Conservation (phyloP, 768 basidiomycete genomes). For the Mycena rosella region DNA sequence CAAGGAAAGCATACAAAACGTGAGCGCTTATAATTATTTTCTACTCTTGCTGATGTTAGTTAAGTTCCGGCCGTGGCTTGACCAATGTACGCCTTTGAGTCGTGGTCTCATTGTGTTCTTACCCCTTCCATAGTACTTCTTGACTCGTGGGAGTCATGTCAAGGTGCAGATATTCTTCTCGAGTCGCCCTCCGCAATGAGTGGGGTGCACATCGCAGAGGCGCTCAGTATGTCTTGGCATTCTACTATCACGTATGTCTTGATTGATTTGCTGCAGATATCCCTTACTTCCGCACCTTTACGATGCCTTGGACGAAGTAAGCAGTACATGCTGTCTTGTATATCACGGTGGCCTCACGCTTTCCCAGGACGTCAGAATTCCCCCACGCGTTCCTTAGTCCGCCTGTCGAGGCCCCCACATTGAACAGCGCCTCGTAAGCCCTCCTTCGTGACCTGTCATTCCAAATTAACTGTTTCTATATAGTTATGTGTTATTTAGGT, state of each 20-base stretch:
- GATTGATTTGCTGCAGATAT: slow-evolving; percentile 56
- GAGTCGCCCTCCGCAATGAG: slow-evolving; percentile 80
- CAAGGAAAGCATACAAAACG: slow-evolving; percentile 69
- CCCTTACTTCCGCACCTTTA: slow-evolving; percentile 75
- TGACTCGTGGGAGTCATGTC: slow-evolving; percentile 73
- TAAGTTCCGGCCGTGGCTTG: slow-evolving; percentile 75
- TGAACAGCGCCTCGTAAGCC: slow-evolving; percentile 70
- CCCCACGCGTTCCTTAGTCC: slow-evolving; percentile 76
- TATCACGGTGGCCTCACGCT: slow-evolving; percentile 66
- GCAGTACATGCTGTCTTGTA: not conserved
- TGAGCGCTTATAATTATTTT: slow-evolving; percentile 42
- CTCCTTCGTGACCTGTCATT: not conserved
- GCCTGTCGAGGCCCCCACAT: slow-evolving; percentile 71
- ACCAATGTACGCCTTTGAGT: slow-evolving; percentile 59
- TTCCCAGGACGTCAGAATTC: slow-evolving; percentile 70
- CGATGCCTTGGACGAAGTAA: slow-evolving; percentile 42
- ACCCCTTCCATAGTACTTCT: slow-evolving; percentile 58
- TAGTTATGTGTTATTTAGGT: slow-evolving; percentile 73
- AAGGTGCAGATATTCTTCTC: slow-evolving; percentile 74
- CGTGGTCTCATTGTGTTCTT: not conserved
- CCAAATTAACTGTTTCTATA: not conserved
- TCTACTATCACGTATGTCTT: not conserved
- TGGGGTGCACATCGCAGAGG: slow-evolving; percentile 80
- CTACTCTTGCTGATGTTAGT: not conserved
- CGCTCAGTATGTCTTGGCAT: slow-evolving; percentile 57